phyloP scores from a whole-genome alignment of 768 basidiomycete species.

The Tylopilus felleus region DNA sequence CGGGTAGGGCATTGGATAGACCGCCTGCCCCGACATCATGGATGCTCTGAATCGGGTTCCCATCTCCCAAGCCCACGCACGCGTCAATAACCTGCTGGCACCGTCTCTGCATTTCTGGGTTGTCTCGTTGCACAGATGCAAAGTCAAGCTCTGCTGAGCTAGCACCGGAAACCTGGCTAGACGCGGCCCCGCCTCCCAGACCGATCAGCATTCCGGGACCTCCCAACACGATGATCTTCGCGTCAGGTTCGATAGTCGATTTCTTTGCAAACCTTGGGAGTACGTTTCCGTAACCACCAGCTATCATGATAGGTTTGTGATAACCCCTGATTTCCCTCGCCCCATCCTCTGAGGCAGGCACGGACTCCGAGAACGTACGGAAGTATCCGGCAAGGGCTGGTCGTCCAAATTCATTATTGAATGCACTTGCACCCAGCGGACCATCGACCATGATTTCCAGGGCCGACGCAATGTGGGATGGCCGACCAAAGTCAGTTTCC shows the following conservation, averaged over 20 bases:
- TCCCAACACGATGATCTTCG: constrained; percentile 89
- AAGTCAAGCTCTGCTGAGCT: constrained; percentile 94
- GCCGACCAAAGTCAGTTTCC: constrained; percentile 93
- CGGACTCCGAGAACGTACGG: constrained; percentile 85
- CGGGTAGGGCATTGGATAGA: constrained; percentile 92
- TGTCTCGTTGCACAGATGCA: constrained; percentile 95
- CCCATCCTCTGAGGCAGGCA: constrained; percentile 52
- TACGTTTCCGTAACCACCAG: constrained; percentile 94
- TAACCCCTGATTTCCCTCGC: constrained; percentile 79
- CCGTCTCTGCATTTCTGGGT: constrained; percentile 96
- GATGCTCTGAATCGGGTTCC: constrained; percentile 88
- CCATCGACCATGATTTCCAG: constrained; percentile 97
- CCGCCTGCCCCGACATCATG: constrained; percentile 99
- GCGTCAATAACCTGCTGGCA: constrained; percentile 98
- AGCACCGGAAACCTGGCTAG: constrained; percentile 87
- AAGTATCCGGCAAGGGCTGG: constrained; percentile 93
- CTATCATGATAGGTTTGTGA: constrained; percentile 99
- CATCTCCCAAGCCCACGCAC: constrained; percentile 58
- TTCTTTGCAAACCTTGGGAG: constrained; percentile 81
- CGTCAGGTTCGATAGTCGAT: constrained; percentile 68
- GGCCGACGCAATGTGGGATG: constrained; percentile 86
- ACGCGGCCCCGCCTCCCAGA: constrained; percentile 94
- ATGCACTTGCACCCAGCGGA: constrained; percentile 90
- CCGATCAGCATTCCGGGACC: constrained; percentile 97
- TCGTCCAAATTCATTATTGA: constrained; percentile 98